Percentiles rank a stretch among this genome's conserved stretches.
Evolutionary conservation across 2,329 filamentous ascomycete species (phyloP).

Genomic region (Exophiala mesophila): DNA sequence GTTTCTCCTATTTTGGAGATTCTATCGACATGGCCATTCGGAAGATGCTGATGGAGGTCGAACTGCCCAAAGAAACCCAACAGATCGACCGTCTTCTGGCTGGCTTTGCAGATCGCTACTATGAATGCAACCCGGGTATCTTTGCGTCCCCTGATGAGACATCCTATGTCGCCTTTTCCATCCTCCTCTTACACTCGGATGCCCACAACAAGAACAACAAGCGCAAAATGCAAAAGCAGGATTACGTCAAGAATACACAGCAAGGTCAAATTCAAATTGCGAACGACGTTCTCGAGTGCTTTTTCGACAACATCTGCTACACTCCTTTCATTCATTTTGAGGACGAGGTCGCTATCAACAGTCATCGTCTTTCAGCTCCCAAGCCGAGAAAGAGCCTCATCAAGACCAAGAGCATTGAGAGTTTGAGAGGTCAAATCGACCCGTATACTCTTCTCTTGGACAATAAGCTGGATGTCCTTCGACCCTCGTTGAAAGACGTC

Average conservation of each 20-base stretch:
- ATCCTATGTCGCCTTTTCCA: slow-evolving; percentile 97
- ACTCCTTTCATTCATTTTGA: slow-evolving; percentile 98
- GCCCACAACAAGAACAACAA: slow-evolving; percentile 99
- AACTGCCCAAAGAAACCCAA: slow-evolving; percentile 93
- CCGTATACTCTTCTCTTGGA: slow-evolving; percentile 94
- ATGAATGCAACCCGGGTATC: slow-evolving; percentile 96
- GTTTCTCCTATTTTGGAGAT: slow-evolving; percentile 91
- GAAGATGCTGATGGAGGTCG: slow-evolving; percentile 93
- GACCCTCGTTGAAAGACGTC: slow-evolving; percentile 84
- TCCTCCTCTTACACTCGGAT: slow-evolving; percentile 93
- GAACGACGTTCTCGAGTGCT: slow-evolving; percentile 87
- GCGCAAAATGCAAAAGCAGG: slow-evolving; percentile 93
- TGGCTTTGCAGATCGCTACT: slow-evolving; percentile 91
- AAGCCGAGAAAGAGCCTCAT: slow-evolving; percentile 69
- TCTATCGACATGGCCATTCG: slow-evolving; percentile 97
- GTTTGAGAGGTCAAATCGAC: slow-evolving; percentile 80
- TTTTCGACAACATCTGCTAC: slow-evolving; percentile 98
- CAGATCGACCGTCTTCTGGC: slow-evolving; percentile 94
- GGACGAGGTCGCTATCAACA: slow-evolving; percentile 76
- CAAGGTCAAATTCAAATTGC: slow-evolving; percentile 73
- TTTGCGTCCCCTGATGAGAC: slow-evolving; percentile 71
- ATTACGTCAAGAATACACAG: slow-evolving; percentile 91
- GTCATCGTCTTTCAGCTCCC: slow-evolving; percentile 64
- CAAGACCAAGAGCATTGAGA: slow-evolving; percentile 59
- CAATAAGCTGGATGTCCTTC: slow-evolving; percentile 72